Evolutionary conservation across 2,329 filamentous ascomycete species (phyloP).

Genomic region (Exophiala calicioides): DNA sequence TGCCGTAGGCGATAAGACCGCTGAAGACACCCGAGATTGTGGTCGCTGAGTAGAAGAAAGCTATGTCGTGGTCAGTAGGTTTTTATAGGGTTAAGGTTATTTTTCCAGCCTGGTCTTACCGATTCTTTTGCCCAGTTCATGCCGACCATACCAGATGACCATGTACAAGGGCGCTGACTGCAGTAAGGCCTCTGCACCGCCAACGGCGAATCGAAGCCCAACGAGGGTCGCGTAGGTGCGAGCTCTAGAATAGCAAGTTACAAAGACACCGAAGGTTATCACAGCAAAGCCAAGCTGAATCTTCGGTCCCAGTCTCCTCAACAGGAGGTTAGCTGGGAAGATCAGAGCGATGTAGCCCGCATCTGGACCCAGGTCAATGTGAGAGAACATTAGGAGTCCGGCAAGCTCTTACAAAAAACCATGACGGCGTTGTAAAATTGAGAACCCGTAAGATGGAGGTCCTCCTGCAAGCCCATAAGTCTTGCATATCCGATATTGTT

Average conservation of each 20-base stretch:
- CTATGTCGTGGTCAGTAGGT: constrained; percentile 38
- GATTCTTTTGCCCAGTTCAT: constrained; percentile 12
- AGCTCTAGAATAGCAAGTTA: constrained; percentile 2
- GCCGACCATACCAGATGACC: constrained; percentile 10
- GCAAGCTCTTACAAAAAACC: constrained; percentile 9
- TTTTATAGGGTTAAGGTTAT: constrained; percentile 34
- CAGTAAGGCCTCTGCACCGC: constrained; percentile 14
- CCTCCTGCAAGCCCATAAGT: constrained; percentile 15
- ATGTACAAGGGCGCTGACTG: constrained; percentile 6
- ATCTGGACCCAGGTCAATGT: constrained; percentile 3
- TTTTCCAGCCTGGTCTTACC: constrained; percentile 5
- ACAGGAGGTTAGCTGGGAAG: constrained; percentile 6
- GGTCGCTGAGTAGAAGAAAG: constrained; percentile 54
- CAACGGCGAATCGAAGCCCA: constrained; percentile 12
- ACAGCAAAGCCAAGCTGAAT: constrained; percentile 10
- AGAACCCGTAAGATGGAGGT: constrained; percentile 3
- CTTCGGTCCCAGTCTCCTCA: constrained; percentile 7
- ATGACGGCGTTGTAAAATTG: constrained; percentile 15
- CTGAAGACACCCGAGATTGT: constrained; percentile 72
- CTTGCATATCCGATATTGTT: constrained; percentile 18
- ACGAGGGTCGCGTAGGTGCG: constrained; percentile 4
- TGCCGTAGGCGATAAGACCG: constrained; percentile 64
- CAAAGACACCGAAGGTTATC: constrained; percentile 9
- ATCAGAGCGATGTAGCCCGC: constrained; percentile 8
- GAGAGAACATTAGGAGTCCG: background rate